Evolutionary conservation across 2,329 filamentous ascomycete species (phyloP).

Genomic region (Myriosclerotinia curreyana): DNA sequence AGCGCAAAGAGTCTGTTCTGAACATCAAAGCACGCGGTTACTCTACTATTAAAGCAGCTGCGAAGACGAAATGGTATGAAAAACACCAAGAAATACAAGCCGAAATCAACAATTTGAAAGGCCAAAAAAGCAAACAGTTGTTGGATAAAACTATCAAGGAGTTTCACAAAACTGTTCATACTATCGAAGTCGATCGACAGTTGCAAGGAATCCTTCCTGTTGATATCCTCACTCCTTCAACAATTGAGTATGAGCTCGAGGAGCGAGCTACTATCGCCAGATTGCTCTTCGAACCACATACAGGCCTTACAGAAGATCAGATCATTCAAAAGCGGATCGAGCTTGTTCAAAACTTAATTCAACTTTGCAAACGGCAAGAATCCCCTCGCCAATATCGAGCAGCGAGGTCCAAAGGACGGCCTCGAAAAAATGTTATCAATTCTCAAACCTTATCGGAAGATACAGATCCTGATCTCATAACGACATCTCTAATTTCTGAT

Average conservation of each 20-base stretch:
- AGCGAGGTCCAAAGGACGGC: background rate
- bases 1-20: constrained; percentile 7
- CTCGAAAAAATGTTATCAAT: background rate
- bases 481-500: background rate
- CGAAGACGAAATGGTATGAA: background rate
- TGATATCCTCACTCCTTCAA: background rate
- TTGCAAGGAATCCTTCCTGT: background rate
- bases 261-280: background rate
- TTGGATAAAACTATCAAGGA: background rate
- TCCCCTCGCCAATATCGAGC: background rate
- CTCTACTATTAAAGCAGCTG: background rate
- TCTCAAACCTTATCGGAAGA: constrained; percentile 8
- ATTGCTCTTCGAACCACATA: background rate
- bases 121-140: background rate
- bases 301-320: background rate
- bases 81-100: background rate
- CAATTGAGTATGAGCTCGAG: background rate
- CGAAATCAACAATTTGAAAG: background rate
- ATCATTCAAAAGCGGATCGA: background rate
- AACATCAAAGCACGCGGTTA: background rate
- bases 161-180: background rate
- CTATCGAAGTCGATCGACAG: background rate
- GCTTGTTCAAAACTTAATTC: background rate
- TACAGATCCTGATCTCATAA: background rate
- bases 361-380: background rate